These are phyloP conservation scores for Adansonia gregorii DNA, from an alignment of 441 rosid species.

Conservation along the genomic window DNA sequence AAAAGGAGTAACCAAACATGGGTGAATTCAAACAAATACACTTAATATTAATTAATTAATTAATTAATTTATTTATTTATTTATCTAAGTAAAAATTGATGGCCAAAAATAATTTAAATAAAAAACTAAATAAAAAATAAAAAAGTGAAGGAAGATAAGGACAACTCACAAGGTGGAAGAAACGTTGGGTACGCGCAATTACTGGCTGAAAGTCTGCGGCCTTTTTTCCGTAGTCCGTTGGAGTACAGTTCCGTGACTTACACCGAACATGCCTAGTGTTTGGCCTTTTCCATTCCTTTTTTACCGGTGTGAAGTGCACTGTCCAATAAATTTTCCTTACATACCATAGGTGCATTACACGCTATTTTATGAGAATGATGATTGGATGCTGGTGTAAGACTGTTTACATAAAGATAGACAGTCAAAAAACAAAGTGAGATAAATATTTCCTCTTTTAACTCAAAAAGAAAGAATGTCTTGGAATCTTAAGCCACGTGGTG, in stretches of 20 bases:
- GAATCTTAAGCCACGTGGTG: background rate
- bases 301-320: background rate
- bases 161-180: no score
- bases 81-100: no score
- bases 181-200: conserved; percentile 21
- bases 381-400: background rate
- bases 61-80: no score
- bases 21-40: no score
- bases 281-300: no score
- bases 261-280: no score
- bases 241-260: conserved; percentile 39
- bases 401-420: background rate
- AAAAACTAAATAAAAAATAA: no score
- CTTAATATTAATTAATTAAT: no score
- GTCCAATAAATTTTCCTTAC: background rate
- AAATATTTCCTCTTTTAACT: background rate
- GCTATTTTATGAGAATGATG: background rate
- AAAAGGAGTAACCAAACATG: no score
- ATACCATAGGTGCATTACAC: background rate
- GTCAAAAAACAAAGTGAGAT: background rate
- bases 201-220: background rate
- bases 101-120: no score
- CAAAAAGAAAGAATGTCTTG: background rate
- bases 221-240: conserved; percentile 21
- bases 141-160: no score